phyloP scores from a whole-genome alignment of 495 filamentous ascomycete genomes.

The Daldinia bambusicola region DNA sequence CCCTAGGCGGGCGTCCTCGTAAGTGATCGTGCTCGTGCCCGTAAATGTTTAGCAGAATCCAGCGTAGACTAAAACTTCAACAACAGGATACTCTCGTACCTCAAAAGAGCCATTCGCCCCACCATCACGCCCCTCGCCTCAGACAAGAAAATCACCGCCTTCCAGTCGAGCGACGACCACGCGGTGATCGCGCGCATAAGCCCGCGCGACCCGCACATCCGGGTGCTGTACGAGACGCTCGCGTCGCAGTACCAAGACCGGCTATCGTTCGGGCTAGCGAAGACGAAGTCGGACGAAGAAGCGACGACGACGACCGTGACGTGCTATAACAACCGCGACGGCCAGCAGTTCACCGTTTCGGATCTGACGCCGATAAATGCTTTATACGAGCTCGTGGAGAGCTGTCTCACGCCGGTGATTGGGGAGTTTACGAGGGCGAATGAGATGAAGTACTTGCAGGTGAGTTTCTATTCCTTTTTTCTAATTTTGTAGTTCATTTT shows the following conservation, averaged over 20 bases:
- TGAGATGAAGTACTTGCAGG: constrained; percentile 55
- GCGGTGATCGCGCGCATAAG: constrained; percentile 55
- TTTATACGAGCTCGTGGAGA: constrained; percentile 52
- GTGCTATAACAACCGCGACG: constrained; percentile 57
- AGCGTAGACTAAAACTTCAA: constrained; percentile 6
- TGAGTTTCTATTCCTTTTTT: constrained; percentile 28
- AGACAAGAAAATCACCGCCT: constrained; percentile 42
- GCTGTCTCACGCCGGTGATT: constrained; percentile 52
- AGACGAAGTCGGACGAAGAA: constrained; percentile 16
- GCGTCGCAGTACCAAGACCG: constrained; percentile 52
- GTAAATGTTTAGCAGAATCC: background rate
- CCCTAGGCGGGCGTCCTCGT: constrained; percentile 52
- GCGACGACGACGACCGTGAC: constrained; percentile 47
- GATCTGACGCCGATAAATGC: constrained; percentile 47
- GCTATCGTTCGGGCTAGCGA: constrained; percentile 55
- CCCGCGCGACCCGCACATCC: constrained; percentile 37
- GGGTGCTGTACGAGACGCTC: constrained; percentile 37
- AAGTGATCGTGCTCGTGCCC: constrained; percentile 23
- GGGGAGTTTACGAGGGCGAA: constrained; percentile 58
- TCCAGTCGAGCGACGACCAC: constrained; percentile 54
- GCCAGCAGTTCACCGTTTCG: constrained; percentile 47
- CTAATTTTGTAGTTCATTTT: no score
- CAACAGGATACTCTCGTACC: constrained; percentile 54
- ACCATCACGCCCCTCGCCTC: constrained; percentile 45
- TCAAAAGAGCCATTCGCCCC: constrained; percentile 52